Base-by-base conservation (phyloP, 768 basidiomycete species). In the Amanita thiersii region DNA sequence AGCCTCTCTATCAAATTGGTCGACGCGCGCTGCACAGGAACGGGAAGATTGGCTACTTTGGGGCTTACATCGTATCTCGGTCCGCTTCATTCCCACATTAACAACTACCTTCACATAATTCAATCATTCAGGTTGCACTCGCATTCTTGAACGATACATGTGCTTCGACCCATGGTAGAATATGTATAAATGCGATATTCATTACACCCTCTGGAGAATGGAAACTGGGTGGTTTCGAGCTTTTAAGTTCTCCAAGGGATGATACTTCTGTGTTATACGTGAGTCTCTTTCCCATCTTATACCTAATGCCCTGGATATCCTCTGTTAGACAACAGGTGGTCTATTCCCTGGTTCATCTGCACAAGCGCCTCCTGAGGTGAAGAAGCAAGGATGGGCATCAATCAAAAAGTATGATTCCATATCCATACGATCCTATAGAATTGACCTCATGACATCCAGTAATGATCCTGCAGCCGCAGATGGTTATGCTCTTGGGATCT, bases 141-240 rank as follows among this genome's bases (percentile, higher is more conserved):
- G 70, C 86, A 2, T 99, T 99, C 61, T 58, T 98, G 43, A 97
- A 98, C 52, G 83, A 88, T 30, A 72, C 86, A 5, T 83, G 77
- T 40, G 62, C 74, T 18, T 88, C 87, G 2, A 86, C 87, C 0
- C 91, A 96, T 51, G 92, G 90, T 15, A 86, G 81, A 50, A 55
- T 93, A 43, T 67, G 77, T 45, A 58, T 73, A n/a, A 71, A 74
- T 44, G 79, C 87, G 1, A 76, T 97, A 44, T 97, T 96, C 55
- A 77, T 96, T 39, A 90, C 94, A 1, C 81, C 84, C 0, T 87
- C 90, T 0, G 89, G 94, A 4, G 96, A 99, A 65, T 98, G 94
- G 96, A 88, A 88, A 55, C 65, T 99, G 5, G 93, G 89, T 14
- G 94, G 94, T 1, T 92, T 98, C 54, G 96, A 99, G 53, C 63